Evolutionary conservation across 192 early-diverging fungal species (phyloP).

Genomic region (Coemansia interrupta): DNA sequence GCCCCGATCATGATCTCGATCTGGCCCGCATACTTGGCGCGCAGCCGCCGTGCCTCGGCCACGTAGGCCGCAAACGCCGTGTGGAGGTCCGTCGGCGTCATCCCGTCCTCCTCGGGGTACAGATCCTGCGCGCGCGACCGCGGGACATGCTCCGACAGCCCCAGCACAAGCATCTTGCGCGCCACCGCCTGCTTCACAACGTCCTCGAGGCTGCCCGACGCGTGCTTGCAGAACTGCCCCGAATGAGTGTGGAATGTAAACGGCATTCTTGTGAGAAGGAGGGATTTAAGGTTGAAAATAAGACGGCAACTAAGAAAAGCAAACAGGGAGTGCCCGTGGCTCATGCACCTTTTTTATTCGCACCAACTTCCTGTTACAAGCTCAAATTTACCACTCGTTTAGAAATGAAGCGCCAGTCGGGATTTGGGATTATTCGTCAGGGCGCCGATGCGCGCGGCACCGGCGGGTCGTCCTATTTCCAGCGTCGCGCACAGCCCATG

Average conservation of each 20-base stretch:
- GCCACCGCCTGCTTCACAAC: slow-evolving; percentile 74
- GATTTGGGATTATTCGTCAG: slow-evolving; percentile 43
- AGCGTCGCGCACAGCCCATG: slow-evolving; percentile 44
- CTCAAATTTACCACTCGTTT: not conserved
- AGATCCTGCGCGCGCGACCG: slow-evolving; percentile 71
- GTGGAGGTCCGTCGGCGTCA: slow-evolving; percentile 62
- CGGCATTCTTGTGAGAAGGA: slow-evolving; percentile 53
- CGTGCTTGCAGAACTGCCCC: slow-evolving; percentile 94
- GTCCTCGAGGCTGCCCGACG: slow-evolving; percentile 76
- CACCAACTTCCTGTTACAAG: not conserved
- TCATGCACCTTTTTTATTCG: too few relatives aligned
- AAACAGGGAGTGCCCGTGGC: not conserved
- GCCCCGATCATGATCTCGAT: slow-evolving; percentile 77
- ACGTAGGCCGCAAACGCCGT: slow-evolving; percentile 66
- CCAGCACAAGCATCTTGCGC: slow-evolving; percentile 69
- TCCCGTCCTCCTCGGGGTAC: slow-evolving; percentile 87
- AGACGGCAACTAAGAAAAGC: not conserved
- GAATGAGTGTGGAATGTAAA: slow-evolving; percentile 91
- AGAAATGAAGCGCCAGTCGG: slow-evolving; percentile 48
- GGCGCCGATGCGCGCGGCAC: slow-evolving; percentile 23
- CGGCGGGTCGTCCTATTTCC: slow-evolving; percentile 47
- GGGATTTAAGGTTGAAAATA: not conserved
- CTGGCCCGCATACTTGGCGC: slow-evolving; percentile 55
- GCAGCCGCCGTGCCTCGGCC: slow-evolving; percentile 68
- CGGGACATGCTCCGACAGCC: slow-evolving; percentile 92